phyloP scores from a whole-genome alignment of 495 filamentous ascomycete species.

The Tuber magnatum region DNA sequence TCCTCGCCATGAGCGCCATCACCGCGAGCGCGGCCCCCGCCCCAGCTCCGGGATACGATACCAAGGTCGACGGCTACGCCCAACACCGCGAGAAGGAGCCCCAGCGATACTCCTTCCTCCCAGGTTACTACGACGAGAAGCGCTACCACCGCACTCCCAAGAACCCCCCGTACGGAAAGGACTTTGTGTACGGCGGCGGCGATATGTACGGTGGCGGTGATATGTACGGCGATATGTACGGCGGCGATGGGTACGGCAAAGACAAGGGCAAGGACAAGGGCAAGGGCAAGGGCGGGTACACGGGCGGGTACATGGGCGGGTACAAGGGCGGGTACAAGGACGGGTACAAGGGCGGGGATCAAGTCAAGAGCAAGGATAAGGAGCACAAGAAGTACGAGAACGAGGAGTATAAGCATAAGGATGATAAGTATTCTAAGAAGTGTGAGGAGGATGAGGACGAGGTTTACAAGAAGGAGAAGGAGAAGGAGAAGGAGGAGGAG shows the following conservation, averaged over 20 bases:
- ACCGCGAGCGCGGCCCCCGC: background rate
- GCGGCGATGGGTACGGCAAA: background rate
- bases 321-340: no score
- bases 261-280: slow-evolving; percentile 50
- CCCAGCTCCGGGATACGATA: background rate
- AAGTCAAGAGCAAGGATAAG: background rate
- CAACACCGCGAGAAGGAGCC: background rate
- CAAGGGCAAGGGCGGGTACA: background rate
- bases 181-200: background rate
- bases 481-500: background rate
- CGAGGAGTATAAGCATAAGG: background rate
- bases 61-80: background rate
- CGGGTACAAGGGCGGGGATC: background rate
- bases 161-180: background rate
- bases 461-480: background rate
- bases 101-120: background rate
- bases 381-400: background rate
- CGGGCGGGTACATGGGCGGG: background rate
- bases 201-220: background rate
- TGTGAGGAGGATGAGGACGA: background rate
- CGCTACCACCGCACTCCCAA: slow-evolving; percentile 11
- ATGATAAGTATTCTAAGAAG: background rate
- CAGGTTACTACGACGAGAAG: background rate
- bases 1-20: background rate
- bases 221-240: background rate